Evolutionary conservation across 768 basidiomycete species (phyloP), one percentile per base, ranked within the genome.

Genomic region (Pulveroboletus sp.): DNA sequence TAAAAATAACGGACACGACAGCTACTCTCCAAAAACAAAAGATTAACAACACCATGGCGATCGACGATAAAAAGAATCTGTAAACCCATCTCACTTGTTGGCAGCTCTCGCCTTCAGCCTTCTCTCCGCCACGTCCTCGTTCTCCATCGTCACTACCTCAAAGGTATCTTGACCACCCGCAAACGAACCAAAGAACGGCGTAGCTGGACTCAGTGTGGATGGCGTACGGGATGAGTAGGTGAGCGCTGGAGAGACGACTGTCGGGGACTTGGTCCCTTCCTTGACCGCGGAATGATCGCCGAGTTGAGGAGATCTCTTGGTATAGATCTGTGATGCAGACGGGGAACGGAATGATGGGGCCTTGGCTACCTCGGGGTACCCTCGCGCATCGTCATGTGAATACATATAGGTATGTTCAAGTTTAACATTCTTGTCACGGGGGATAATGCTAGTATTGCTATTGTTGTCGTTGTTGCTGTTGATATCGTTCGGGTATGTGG

Each of bases 131-230:
- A 43, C 38, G 5, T 58, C 63, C 20, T 68, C 62, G 33, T 35
- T 50, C 20, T 59, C 64, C 37, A 50, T 48, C 31, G 53, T 47
- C 54, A 57, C 35, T 25, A 49, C 53, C 17, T 66, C 68, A 51
- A 69, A 73, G 20, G 45, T 52, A 21, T 70, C 72, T 43, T 64
- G 59, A 25, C 54, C 50, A 19, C 62, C 47, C 17, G 40, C 41
- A 60, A 86, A 85, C 8, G 80, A 78, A 23, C 79, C 78, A 66
- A 85, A 82, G 69, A 85, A 87, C 11, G 84, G 84, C 11, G 84
- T 87, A 11, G 82, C 77, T 16, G 85, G 85, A 60, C 85, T 86
- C 46, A 85, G 72, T 24, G 81, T 84, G 33, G 81, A 79, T 14
- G 82, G 79, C 23, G 84, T 81, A 37, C 73, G 71, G 19, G 76